These are phyloP conservation scores for Pisolithus thermaeus DNA, from an alignment of 1,284 basidiomycete genomes.

Conservation along the genomic window DNA sequence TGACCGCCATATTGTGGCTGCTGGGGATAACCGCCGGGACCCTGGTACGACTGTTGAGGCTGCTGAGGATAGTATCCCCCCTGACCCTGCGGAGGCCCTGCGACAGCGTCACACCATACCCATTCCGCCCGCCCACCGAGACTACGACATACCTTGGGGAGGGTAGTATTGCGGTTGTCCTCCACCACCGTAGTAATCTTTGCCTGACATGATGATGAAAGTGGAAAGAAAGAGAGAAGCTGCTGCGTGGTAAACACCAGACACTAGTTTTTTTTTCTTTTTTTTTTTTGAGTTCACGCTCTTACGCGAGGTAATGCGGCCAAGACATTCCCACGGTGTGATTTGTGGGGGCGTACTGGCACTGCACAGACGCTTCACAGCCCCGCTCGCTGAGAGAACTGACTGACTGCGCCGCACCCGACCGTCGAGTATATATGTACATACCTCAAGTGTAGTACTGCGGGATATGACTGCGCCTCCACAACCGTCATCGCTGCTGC, in stretches of 20 bases:
- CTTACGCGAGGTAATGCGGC: slow-evolving; percentile 4
- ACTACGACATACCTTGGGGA: slow-evolving; percentile 47
- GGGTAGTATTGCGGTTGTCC: slow-evolving; percentile 61
- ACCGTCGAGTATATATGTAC: too few species aligned
- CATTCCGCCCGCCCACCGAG: not conserved
- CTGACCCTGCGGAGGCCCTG: slow-evolving; percentile 52
- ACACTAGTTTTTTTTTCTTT: not conserved
- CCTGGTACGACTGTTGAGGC: slow-evolving; percentile 66
- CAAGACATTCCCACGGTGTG: slow-evolving; percentile 5
- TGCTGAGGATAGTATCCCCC: slow-evolving; percentile 75
- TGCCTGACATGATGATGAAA: slow-evolving; percentile 55
- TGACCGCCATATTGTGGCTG: slow-evolving; percentile 27
- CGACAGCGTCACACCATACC: slow-evolving; percentile 2
- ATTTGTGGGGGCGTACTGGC: not conserved
- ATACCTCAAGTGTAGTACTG: too few species aligned
- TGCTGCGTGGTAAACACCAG: not conserved
- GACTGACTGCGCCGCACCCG: not conserved
- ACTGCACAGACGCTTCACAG: slow-evolving; percentile 1
- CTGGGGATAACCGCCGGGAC: slow-evolving; percentile 28
- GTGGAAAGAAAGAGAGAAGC: slow-evolving; percentile 9
- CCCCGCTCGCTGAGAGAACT: not conserved
- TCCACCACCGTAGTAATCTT: slow-evolving; percentile 58
- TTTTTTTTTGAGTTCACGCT: not conserved
- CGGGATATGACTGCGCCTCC: too few species aligned
- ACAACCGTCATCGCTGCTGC: too few species aligned